These are phyloP conservation scores for Glycine tomentella DNA, from an alignment of 306 rosid genomes.

Conservation along the genomic window DNA sequence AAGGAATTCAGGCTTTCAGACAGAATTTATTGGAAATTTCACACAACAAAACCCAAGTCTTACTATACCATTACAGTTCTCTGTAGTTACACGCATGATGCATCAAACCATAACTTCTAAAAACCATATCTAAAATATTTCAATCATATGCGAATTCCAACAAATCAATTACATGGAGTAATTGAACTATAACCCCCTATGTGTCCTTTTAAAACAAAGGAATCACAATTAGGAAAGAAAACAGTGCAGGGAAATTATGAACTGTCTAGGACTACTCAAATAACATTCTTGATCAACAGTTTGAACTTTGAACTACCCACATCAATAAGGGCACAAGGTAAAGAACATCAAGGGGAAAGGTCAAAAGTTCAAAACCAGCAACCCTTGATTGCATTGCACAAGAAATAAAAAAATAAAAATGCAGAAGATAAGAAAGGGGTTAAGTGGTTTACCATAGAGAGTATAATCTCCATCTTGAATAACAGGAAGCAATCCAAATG, in stretches of 20 bases:
- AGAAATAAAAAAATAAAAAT: neutral
- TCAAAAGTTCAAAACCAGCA: neutral
- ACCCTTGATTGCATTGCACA: neutral
- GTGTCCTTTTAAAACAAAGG: neutral
- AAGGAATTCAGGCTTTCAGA: neutral
- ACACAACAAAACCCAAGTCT: neutral
- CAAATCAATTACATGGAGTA: neutral
- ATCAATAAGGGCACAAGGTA: neutral
- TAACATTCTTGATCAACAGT: neutral
- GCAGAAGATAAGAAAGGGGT: constrained; percentile 4
- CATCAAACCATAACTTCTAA: neutral
- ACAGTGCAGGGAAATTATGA: neutral
- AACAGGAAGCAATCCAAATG: constrained; percentile 63
- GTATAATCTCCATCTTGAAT: constrained; percentile 64
- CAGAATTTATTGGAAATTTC: neutral
- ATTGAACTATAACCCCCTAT: neutral
- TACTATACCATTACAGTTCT: neutral
- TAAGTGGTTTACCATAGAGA: constrained; percentile 50
- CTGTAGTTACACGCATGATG: neutral
- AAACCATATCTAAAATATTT: neutral
- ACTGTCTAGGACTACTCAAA: neutral
- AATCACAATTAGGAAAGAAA: too few relatives aligned
- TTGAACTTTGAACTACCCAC: constrained; percentile 18
- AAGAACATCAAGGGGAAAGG: neutral
- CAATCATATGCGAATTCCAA: neutral